Percentiles rank a stretch among this genome's conserved stretches.
These are phyloP conservation scores for Fragilaria radians DNA, from an alignment of 108 stramenopile genomes.

Conservation along the genomic window DNA sequence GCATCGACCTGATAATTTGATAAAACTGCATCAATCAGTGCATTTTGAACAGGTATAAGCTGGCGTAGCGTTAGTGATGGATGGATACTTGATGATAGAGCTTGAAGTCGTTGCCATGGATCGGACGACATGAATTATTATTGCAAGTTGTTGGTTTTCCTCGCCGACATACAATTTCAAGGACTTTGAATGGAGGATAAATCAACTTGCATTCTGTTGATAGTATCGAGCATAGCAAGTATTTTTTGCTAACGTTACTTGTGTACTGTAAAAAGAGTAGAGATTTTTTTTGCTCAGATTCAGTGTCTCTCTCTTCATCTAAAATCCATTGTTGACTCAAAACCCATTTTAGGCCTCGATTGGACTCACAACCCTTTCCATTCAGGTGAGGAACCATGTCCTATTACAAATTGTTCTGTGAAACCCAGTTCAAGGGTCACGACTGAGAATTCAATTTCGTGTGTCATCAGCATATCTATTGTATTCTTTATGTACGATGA, in stretches of 20 bases:
- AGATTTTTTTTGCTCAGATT: neutral
- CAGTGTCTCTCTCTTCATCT: neutral
- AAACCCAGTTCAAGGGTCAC: too few relatives aligned
- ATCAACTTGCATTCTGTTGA: too few relatives aligned
- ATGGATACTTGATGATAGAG: neutral
- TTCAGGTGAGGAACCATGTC: neutral
- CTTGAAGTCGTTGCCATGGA: neutral
- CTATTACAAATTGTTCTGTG: neutral
- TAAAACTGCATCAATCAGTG: neutral
- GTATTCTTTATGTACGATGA: too few relatives aligned
- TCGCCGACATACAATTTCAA: too few relatives aligned
- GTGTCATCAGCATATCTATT: too few relatives aligned
- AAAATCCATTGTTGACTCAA: neutral
- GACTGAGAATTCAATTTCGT: too few relatives aligned
- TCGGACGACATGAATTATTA: neutral
- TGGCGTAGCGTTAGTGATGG: neutral
- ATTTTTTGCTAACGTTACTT: too few relatives aligned
- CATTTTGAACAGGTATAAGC: neutral
- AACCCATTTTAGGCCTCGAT: neutral
- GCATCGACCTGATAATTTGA: neutral
- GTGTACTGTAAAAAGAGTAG: too few relatives aligned
- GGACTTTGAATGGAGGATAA: too few relatives aligned
- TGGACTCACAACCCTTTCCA: slow-evolving; percentile 1
- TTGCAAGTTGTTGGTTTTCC: neutral
- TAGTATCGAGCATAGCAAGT: too few relatives aligned